Evolutionary conservation across 306 rosid species (phyloP), one percentile per base, ranked within the genome.

Genomic region (Medicago lupulina): DNA sequence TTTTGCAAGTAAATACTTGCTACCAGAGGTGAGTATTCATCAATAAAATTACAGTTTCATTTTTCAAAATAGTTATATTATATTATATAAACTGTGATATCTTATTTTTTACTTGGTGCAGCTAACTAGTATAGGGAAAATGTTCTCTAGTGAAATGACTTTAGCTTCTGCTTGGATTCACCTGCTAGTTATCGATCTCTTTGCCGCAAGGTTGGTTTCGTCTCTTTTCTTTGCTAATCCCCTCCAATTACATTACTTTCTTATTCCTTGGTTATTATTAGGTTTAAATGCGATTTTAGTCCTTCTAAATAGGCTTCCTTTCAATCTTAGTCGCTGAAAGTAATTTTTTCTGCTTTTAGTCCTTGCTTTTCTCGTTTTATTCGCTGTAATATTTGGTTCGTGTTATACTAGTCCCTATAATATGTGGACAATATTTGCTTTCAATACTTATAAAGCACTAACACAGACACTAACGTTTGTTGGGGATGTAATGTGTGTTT

Each of bases 161-260:
- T 73, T 94, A 57, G 92, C 97, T 73, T 91, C 97, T 85, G 97
- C 97, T 0, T 94, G 97, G 97, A 91, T 94, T 82, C 97, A 94
- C 86, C 87, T 89, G 41, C 55, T 94, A 77, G 94, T 63, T 87
- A 85, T 89, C 21, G 96, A 91, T 84, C 93, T 91, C 60, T 94
- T 82, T 86, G 97, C 97, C 73, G 98, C 97, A 79, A 91, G 98
- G 97, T 91, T 46, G 98, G 97, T 91, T 46, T 2, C 34, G 36
- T n/a, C n/a, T 69, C 39, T 57, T 69, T 31, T 40, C 72, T 41
- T 69, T 43, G 31, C 69, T 41, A 8, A 13, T 25, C 3, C 25
- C 13, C 7, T 38, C 43, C 21, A 41, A 12, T 21, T 36, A 47
- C 38, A 8, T 28, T 74, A n/a, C 17, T 51, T 62, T 79, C 13